Evolutionary conservation across 78 protist species (phyloP), one percentile per base, ranked within the genome.

Genomic region (Fonticula alba): DNA sequence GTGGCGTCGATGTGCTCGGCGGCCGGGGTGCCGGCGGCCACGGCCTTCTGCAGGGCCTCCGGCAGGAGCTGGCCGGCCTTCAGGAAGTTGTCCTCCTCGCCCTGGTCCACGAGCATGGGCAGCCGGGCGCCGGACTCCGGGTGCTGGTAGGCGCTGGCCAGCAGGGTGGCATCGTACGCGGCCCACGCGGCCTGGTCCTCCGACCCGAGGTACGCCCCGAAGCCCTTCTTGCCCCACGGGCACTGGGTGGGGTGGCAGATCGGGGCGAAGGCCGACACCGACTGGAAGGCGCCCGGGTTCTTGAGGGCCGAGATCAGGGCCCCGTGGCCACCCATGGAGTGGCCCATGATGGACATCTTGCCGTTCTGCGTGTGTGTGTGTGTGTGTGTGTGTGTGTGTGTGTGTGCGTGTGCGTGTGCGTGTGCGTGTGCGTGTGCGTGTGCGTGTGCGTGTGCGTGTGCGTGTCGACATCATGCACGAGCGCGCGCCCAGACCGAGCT

Each of bases 301-400:
- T 64, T 74, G 32, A 86, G 40, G 29, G 80, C 80, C 43, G 24
- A 27, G 0, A 66, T 24, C 1, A 87, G 74, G 24, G 93, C 94
- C 49, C 96, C 96, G 49, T 81, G 86, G 22, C 96, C 96, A 19
- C 96, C 96, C 93, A 89, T 87, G 43, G 83, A 72, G 61, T 64
- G 77, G 36, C 77, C 79, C 11, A 1, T 36, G 36, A 60, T 7
- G 11, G 11, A 14, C 50, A 60, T 40, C 27, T n/a, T n/a, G n/a
- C n/a, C n/a, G n/a, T n/a, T n/a, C n/a, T n/a, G n/a, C n/a, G n/a
- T n/a, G n/a, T n/a, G n/a, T n/a, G n/a, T n/a, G n/a, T n/a, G n/a
- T n/a, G n/a, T n/a, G n/a, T n/a, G n/a, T n/a, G n/a, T n/a, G n/a
- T n/a, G n/a, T n/a, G n/a, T n/a, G n/a, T n/a, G n/a, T n/a, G n/a